Evolutionary conservation across 2,329 filamentous ascomycete species (phyloP), one percentile per base, ranked within the genome.

Genomic region (Cordyceps cicadae): DNA sequence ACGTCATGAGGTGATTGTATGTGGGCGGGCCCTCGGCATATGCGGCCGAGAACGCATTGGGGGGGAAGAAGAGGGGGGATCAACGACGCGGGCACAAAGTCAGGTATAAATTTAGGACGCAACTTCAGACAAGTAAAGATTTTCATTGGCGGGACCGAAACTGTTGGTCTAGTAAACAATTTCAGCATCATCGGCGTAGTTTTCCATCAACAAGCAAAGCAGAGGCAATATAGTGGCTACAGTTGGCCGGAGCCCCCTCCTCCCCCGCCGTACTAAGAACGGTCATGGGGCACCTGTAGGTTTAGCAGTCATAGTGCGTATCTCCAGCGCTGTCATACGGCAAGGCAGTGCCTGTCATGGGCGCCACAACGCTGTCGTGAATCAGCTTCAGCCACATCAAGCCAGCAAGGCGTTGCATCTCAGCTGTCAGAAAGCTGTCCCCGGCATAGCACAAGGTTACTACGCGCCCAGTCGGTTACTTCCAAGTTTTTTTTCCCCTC

Each of bases 311-410:
- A n/a, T n/a, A n/a, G n/a, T n/a, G n/a, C n/a, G n/a, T n/a, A n/a
- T n/a, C n/a, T n/a, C n/a, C n/a, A n/a, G n/a, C n/a, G n/a, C n/a
- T n/a, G 24, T 24, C 24, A 4, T 24, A 24, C 24, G n/a, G n/a
- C n/a, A 24, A 24, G 24, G 41, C 29, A 29, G 29, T 29, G 29
- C 7, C 7, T 29, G 29, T 29, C 5, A 29, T 48, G 48, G 48
- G 41, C 41, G 53, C 53, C 53, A 39, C 41, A 55, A 55, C 29
- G 41, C 24, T 14, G 53, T 8, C n/a, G 41, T 24, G 34, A 48
- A 34, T 43, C 54, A 56, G 43, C 53, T 24, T 43, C 54, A 56
- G 54, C 53, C 54, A 56, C 54, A 56, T 11, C 54, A 37, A 19
- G 53, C 39, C 24, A 41, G 15, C 5, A 37, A 37, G 34, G 34